Base-by-base conservation (phyloP, 768 basidiomycete species). In the Coprinellus micaceus region DNA sequence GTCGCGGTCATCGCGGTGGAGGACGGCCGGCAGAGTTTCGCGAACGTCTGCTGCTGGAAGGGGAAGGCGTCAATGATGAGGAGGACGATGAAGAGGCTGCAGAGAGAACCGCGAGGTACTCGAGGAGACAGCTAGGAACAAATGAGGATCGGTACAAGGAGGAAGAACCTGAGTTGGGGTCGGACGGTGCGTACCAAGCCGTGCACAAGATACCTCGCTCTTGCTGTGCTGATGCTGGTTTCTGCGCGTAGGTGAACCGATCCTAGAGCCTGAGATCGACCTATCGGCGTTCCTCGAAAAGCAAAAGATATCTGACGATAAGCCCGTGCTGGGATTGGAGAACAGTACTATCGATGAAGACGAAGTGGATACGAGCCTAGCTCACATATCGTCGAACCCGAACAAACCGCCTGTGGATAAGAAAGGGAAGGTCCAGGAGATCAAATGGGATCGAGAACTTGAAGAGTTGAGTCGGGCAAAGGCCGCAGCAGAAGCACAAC, bases 211-310 rank as follows among this genome's bases (percentile, higher is more conserved):
- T 15, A 43, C 29, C n/a, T 54, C 26, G 52, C 5, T 26, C 40
- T 26, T 3, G 3, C n/a, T n/a, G 46, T 36, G 13, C 21, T 21
- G 36, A 44, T 12, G 13, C 19, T 6, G 28, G 37, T 1, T 46
- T 24, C 30, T 15, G 19, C 24, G 6, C 17, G 21, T 39, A 87
- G 88, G 88, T 3, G 85, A 89, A 67, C 83, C 79, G 7, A 75
- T 82, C 13, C 66, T 77, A 0, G 89, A 90, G 56, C 87, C 86
- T 3, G 88, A 91, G 65, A 78, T 91, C 7, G 88, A 92, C 69
- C 63, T 92, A 1, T 80, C 86, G 0, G 57, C 72, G 0, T 89
- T 92, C 61, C 74, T 91, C 33, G 85, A 82, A 57, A 80, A 72
- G 54, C 89, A 91, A 61, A 74, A 77, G 49, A 66, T 80, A 39